Evolutionary conservation across 352 stramenopile genomes (phyloP).

Genomic region (Phytophthora palmivora): DNA sequence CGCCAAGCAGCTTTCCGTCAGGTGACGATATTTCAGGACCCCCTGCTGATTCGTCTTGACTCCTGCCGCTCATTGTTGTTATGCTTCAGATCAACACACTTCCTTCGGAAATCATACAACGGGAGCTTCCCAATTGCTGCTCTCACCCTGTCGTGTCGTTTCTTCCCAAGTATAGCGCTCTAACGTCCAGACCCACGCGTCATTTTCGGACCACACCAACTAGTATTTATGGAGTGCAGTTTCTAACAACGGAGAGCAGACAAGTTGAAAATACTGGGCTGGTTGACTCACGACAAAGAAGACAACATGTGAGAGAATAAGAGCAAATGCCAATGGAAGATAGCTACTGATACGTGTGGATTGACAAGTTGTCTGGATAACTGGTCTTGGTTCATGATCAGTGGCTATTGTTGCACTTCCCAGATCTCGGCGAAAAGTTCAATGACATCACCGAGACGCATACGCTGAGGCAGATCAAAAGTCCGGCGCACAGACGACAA

Average conservation of each 20-base stretch:
- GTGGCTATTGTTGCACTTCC: slow-evolving; percentile 83
- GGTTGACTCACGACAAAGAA: slow-evolving; percentile 7
- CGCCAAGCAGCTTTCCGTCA: slow-evolving; percentile 56
- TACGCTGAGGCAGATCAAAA: slow-evolving; percentile 87
- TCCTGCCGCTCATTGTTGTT: slow-evolving; percentile 37
- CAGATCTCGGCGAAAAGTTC: slow-evolving; percentile 91
- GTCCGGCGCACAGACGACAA: slow-evolving; percentile 88
- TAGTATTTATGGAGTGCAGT: slow-evolving; percentile 23
- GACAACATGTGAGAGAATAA: slow-evolving; percentile 9
- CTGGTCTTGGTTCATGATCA: slow-evolving; percentile 28
- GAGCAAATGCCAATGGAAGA: slow-evolving; percentile 8
- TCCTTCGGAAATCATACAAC: background rate
- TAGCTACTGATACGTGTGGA: slow-evolving; percentile 49
- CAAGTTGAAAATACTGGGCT: background rate
- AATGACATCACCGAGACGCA: slow-evolving; percentile 85
- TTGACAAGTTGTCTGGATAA: slow-evolving; percentile 40
- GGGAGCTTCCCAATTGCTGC: slow-evolving; percentile 13
- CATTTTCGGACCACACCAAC: slow-evolving; percentile 24
- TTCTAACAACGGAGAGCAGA: background rate
- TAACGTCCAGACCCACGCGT: slow-evolving; percentile 4
- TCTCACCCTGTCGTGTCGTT: slow-evolving; percentile 25
- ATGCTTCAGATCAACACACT: background rate
- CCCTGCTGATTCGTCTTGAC: slow-evolving; percentile 9
- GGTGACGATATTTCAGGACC: slow-evolving; percentile 21
- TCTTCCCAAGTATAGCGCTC: slow-evolving; percentile 31